These are phyloP conservation scores for Fusarium sterilihyphosum DNA, from an alignment of 2,329 filamentous ascomycete genomes.

Conservation along the genomic window DNA sequence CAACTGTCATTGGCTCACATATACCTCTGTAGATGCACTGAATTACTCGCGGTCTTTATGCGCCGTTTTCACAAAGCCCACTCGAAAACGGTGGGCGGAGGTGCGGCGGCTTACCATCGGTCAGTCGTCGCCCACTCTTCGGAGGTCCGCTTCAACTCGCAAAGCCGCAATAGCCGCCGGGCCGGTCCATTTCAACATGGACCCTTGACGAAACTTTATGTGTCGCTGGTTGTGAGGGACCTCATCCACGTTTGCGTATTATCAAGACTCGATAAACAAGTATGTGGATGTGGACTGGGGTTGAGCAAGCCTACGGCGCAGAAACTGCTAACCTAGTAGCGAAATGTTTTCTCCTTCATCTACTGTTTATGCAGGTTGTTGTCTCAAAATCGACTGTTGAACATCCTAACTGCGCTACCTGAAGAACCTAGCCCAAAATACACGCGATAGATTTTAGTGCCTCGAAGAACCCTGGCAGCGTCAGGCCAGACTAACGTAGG, in stretches of 20 bases:
- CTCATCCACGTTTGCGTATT: neutral
- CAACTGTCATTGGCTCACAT: neutral
- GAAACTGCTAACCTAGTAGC: slow-evolving; percentile 2
- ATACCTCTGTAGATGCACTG: neutral
- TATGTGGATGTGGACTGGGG: neutral
- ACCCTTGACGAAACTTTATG: slow-evolving; percentile 19
- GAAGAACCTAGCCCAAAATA: slow-evolving; percentile 28
- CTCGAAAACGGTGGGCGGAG: slow-evolving; percentile 23
- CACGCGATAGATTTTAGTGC: slow-evolving; percentile 27
- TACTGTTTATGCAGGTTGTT: slow-evolving; percentile 10
- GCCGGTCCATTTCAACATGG: slow-evolving; percentile 37
- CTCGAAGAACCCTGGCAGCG: slow-evolving; percentile 8
- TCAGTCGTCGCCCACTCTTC: slow-evolving; percentile 31
- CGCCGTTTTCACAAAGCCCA: slow-evolving; percentile 23
- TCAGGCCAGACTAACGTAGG: neutral
- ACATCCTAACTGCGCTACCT: slow-evolving; percentile 25
- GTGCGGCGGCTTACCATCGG: slow-evolving; percentile 36
- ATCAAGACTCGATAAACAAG: neutral
- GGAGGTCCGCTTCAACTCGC: slow-evolving; percentile 23
- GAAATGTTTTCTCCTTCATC: slow-evolving; percentile 10
- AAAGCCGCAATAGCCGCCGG: slow-evolving; percentile 45
- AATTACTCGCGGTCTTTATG: slow-evolving; percentile 6
- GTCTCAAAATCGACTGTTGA: slow-evolving; percentile 29
- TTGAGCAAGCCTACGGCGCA: slow-evolving; percentile 13
- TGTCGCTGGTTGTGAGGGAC: slow-evolving; percentile 1